Base-by-base conservation (phyloP, 177 flowering plant species). In the Vitis hybrid region DNA sequence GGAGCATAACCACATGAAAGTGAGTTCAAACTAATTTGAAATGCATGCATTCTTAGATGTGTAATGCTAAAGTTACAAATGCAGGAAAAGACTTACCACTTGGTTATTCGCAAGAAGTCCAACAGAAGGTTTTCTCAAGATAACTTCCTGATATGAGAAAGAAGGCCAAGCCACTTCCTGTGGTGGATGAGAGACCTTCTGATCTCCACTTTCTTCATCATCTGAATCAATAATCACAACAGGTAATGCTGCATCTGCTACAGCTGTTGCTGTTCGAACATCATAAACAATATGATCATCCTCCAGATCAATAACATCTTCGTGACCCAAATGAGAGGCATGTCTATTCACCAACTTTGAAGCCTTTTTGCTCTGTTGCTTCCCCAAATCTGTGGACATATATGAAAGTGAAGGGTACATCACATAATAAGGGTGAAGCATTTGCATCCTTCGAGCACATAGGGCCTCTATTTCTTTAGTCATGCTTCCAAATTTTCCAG, bases 181-280 rank as follows among this genome's bases (percentile, higher is more conserved):
- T 32, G 41, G 41, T 32, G 41, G 41, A 32, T 32, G 41, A 32
- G 41, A 32, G 41, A 32, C 41, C 41, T 21, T 73, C 51, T 64
- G 59, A 57, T 58, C 48, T 68, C 15, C 72, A 52, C 20, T 63
- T 27, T 83, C 81, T 68, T 88, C 88, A 76, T 83, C 90, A 73
- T 88, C 92, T 49, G 87, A 85, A 51, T 85, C 88, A 61, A 84
- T 21, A 41, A 81, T 67, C 7, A 83, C 54, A 64, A 87, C 59
- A 15, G 81, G 72, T 46, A 21, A 17, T 54, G 63, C 1, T 3
- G 41, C 41, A 32, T 32, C 41, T 32, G 41, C 41, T 32, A 32
- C 41, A 3, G 41, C 41, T 32, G 41, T 32, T 14, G 35, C 56
- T n/a, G 71, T 18, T 13, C 41, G 32, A 21, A 11, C 68, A 50